phyloP scores from a whole-genome alignment of 73 alveolate genomes.

The Paramecium sonneborni region DNA sequence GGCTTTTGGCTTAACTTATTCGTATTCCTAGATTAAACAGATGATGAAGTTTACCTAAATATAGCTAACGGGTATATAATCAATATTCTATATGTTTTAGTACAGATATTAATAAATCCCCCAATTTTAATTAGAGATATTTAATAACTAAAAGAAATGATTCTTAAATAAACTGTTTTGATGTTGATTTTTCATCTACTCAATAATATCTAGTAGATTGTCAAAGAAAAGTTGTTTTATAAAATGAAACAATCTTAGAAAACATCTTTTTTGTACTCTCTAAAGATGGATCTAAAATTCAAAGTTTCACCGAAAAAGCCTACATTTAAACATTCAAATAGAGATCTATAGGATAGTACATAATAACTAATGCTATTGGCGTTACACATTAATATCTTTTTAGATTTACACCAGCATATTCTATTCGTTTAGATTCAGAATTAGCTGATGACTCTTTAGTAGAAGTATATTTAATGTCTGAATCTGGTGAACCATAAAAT shows the following conservation, averaged over 20 bases:
- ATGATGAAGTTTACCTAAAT: neutral
- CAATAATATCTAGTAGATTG: neutral
- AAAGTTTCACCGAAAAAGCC: neutral
- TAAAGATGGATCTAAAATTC: neutral
- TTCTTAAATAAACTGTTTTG: neutral
- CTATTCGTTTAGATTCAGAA: neutral
- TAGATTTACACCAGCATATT: conserved; percentile 26
- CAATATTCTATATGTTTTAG: neutral
- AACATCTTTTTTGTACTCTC: neutral
- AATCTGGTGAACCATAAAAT: neutral
- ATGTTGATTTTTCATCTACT: neutral
- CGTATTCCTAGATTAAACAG: neutral
- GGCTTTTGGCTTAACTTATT: conserved; percentile 11
- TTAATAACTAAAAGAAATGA: neutral
- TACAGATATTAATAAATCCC: neutral
- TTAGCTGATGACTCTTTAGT: neutral
- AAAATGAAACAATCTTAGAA: neutral
- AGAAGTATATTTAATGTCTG: neutral
- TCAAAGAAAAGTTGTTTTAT: neutral
- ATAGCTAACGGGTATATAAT: conserved; percentile 51
- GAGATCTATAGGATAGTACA: neutral
- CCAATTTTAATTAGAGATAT: neutral
- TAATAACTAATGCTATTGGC: neutral
- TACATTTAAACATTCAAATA: neutral
- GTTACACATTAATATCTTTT: neutral